Evolutionary conservation across 2,329 filamentous ascomycete species (phyloP), one percentile per base, ranked within the genome.

Genomic region (Proliferodiscus dingleyae): DNA sequence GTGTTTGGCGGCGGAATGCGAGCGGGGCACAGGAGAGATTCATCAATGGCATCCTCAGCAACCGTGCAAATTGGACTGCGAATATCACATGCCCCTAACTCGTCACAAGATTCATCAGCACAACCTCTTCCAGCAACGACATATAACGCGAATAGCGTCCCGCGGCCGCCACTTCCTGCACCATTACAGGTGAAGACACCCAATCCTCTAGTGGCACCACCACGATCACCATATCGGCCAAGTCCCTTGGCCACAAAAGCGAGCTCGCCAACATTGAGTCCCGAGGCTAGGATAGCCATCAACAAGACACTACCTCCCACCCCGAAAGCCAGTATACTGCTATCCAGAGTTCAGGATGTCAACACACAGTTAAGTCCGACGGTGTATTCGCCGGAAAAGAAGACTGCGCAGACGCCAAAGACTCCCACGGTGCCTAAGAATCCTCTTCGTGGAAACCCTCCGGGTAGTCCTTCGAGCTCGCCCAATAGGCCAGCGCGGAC

Each of bases 61-160:
- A 87, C 82, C 0, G 82, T 87, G 9, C 82, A 86, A 59, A 87
- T 87, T 41, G 83, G 83, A 1, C 69, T 87, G 13, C 76, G 83
- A 9, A 70, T 87, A 45, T 87, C 83, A 73, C 43, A 71, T 76
- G 24, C 61, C 42, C 50, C 64, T 46, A 40, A 62, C 13, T 38
- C 46, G 16, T 44, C 52, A 13, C 38, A 45, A 41, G 47, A 51
- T 28, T 21, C 48, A 1, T 37, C 46, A 2, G 33, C 28, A 5
- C 42, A 53, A 7, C 48, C 63, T 56, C 36, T 59, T 15, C 50
- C 64, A 56, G 37, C 40, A 55, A 68, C 50, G 50, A 65, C 43
- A 46, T 57, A 66, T 48, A 66, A 67, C 41, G 64, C 70, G 3
- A 64, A 72, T 16, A 18, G 23, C 9, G 21, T 23, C 21, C 22